A percentile compares a stretch with the other conserved stretches of the same genome.
These are phyloP conservation scores for Pterocarpus santalinus DNA, from an alignment of 306 rosid genomes.

Conservation along the genomic window DNA sequence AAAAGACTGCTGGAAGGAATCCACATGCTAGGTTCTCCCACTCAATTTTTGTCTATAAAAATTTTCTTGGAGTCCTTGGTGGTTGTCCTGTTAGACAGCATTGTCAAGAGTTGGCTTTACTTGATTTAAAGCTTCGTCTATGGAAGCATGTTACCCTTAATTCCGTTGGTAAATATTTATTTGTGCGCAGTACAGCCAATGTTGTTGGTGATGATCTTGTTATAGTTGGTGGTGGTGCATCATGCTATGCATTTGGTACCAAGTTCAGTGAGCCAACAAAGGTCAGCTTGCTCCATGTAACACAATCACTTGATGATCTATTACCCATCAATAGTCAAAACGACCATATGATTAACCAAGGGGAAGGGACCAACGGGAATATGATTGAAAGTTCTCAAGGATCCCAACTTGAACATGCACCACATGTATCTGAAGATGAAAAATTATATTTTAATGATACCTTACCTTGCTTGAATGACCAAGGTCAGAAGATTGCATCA, in stretches of 20 bases:
- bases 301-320: conserved; percentile 48
- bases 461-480: conserved; percentile 44
- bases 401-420: conserved; percentile 45
- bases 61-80: conserved; percentile 84
- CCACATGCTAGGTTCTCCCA: conserved; percentile 97
- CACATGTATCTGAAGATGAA: conserved; percentile 50
- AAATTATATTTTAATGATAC: conserved; percentile 47
- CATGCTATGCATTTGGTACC: conserved; percentile 98
- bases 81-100: conserved; percentile 93
- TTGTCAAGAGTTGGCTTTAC: conserved; percentile 78
- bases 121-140: conserved; percentile 65
- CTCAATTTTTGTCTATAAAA: conserved; percentile 77
- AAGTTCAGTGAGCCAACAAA: conserved; percentile 90
- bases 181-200: conserved; percentile 86
- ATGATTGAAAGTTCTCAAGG: conserved; percentile 42
- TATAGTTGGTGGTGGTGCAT: conserved; percentile 88
- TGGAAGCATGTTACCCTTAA: conserved; percentile 82
- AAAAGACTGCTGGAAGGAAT: conserved; percentile 68
- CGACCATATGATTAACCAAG: conserved; percentile 34
- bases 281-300: conserved; percentile 64
- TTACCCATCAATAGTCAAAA: conserved; percentile 46
- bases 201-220: conserved; percentile 79
- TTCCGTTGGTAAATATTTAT: conserved; percentile 73
- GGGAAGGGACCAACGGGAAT: conserved; percentile 47
- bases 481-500: conserved; percentile 45